Evolutionary conservation across 202 grass and related monocot species (phyloP).

Genomic region (Eragrostis tef): DNA sequence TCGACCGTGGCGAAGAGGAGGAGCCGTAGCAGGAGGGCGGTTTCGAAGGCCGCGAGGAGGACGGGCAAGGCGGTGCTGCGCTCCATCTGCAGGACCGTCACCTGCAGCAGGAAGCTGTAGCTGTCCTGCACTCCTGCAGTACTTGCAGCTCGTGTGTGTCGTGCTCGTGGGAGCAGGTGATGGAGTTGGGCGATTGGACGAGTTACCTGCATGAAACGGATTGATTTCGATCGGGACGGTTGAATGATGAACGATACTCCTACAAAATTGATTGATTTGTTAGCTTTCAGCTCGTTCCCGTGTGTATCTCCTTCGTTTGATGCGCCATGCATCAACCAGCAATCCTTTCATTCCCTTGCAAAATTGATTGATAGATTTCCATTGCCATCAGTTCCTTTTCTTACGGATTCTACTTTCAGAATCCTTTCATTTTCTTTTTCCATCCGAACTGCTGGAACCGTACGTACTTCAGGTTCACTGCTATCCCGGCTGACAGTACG

Average conservation of each 20-base stretch:
- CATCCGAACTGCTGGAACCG: not conserved
- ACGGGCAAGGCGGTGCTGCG: slow-evolving; percentile 38
- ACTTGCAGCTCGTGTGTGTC: not conserved
- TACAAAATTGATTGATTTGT: not conserved
- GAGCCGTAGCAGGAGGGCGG: not conserved
- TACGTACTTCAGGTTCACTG: not conserved
- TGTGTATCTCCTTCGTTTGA: not conserved
- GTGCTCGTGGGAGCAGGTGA: not conserved
- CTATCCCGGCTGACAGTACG: not conserved
- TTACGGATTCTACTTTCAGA: not conserved
- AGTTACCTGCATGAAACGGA: slow-evolving; percentile 12
- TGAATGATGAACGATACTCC: not conserved
- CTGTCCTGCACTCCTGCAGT: not conserved
- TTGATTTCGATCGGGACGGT: slow-evolving; percentile 30
- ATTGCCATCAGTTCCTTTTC: slow-evolving; percentile 11
- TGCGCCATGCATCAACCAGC: not conserved
- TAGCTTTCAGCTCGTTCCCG: not conserved
- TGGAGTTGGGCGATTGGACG: not conserved
- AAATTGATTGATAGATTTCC: slow-evolving; percentile 4
- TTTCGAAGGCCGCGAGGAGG: slow-evolving; percentile 13
- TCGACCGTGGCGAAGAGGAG: not conserved
- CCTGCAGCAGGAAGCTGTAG: slow-evolving; percentile 17
- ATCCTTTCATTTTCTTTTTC: not conserved
- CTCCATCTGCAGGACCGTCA: slow-evolving; percentile 35
- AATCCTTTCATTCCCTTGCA: too few species aligned